Percentiles rank a stretch among this genome's conserved stretches.
These are phyloP conservation scores for Phalaenopsis aphrodite DNA, from an alignment of 106 monocot genomes.

Conservation along the genomic window DNA sequence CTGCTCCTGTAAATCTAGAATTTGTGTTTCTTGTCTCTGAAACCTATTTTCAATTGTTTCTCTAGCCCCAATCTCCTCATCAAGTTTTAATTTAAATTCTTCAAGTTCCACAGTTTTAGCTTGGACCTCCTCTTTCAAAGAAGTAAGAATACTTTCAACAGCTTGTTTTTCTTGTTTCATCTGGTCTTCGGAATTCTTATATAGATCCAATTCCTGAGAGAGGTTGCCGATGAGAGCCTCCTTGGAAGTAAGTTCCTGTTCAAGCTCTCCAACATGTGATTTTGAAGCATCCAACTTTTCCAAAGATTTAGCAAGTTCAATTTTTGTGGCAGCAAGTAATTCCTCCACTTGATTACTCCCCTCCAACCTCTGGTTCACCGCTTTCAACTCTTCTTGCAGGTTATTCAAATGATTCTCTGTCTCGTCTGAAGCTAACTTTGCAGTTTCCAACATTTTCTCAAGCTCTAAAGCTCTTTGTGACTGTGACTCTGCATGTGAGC, in stretches of 20 bases:
- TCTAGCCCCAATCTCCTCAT: constrained; percentile 37
- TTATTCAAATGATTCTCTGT: constrained; percentile 39
- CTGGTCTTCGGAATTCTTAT: constrained; percentile 49
- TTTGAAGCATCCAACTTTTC: constrained; percentile 44
- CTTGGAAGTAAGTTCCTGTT: constrained; percentile 40
- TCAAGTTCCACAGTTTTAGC: constrained; percentile 31
- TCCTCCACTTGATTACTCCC: constrained; percentile 47
- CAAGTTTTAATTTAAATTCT: constrained; percentile 34
- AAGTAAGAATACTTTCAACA: constrained; percentile 38
- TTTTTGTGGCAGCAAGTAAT: constrained; percentile 24
- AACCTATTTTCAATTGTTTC: constrained; percentile 34
- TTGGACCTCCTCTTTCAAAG: constrained; percentile 42
- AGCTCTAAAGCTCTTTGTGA: constrained; percentile 44
- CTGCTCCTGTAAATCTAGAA: constrained; percentile 44
- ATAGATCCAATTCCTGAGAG: constrained; percentile 35
- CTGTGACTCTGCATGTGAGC: constrained; percentile 36
- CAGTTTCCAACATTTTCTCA: constrained; percentile 36
- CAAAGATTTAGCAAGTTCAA: constrained; percentile 30
- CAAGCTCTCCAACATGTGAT: constrained; percentile 47
- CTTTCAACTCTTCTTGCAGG: constrained; percentile 44
- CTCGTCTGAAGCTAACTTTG: constrained; percentile 34
- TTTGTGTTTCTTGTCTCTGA: constrained; percentile 29
- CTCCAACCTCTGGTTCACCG: constrained; percentile 21
- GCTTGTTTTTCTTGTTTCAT: constrained; percentile 36
- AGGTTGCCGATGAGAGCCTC: constrained; percentile 42